These are phyloP conservation scores for Rhododendron molle DNA, from an alignment of 148 eudicot genomes.

Conservation along the genomic window DNA sequence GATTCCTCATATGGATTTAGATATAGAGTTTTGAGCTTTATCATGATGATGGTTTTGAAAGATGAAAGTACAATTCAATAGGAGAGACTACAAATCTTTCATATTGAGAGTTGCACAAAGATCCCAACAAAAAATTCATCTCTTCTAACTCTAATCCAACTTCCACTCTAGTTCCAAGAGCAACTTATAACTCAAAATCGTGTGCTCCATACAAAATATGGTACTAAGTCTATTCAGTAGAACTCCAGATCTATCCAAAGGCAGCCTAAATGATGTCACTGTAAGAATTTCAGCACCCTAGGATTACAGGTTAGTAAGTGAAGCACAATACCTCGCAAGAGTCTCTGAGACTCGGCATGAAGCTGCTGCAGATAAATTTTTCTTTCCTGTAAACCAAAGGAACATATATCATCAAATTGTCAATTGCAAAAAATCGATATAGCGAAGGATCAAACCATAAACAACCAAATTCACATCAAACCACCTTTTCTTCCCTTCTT, in stretches of 20 bases:
- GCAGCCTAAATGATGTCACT: not conserved
- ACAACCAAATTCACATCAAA: not conserved
- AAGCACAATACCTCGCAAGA: constrained; percentile 43
- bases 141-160: not conserved
- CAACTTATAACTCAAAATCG: not conserved
- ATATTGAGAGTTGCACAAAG: not conserved
- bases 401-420: not conserved
- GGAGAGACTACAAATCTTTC: not conserved
- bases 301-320: not conserved
- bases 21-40: not conserved
- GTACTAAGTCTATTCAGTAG: not conserved
- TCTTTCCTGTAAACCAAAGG: constrained; percentile 35
- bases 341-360: constrained; percentile 58
- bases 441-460: not conserved
- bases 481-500: constrained; percentile 53
- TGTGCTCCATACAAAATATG: not conserved
- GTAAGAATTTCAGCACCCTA: not conserved
- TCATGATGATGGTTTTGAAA: not conserved
- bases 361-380: constrained; percentile 39
- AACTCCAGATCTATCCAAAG: not conserved
- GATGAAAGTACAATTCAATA: not conserved
- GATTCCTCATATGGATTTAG: not conserved
- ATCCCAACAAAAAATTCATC: not conserved
- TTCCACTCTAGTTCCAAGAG: not conserved
- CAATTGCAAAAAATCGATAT: not conserved